Evolutionary conservation across 768 basidiomycete genomes (phyloP).

Genomic region (Lanmaoa pseudosensibilis): DNA sequence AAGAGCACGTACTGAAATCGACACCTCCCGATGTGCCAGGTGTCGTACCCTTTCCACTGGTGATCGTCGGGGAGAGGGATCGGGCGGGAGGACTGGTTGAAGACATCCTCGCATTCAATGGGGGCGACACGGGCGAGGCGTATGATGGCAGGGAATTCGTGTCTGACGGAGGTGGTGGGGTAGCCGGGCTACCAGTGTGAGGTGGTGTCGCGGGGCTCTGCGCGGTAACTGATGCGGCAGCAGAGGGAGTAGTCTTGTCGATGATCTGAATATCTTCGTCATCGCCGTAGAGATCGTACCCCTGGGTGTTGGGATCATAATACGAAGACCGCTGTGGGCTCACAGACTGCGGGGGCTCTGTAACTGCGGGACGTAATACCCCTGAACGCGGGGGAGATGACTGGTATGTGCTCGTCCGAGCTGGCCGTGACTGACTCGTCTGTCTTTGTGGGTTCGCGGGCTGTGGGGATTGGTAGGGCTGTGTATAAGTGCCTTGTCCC

Average conservation of each 20-base stretch:
- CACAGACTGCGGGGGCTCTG: slow-evolving; percentile 1
- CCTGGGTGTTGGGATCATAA: slow-evolving; percentile 36
- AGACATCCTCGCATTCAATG: not conserved
- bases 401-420: slow-evolving; percentile 8
- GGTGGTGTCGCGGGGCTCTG: not conserved
- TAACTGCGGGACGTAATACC: not conserved
- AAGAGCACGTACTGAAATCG: slow-evolving; percentile 32
- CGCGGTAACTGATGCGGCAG: not conserved
- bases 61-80: slow-evolving; percentile 11
- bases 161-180: not conserved
- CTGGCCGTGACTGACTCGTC: slow-evolving; percentile 4
- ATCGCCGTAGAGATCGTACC: slow-evolving; percentile 29
- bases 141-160: slow-evolving; percentile 6
- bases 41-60: slow-evolving; percentile 9
- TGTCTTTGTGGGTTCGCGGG: not conserved
- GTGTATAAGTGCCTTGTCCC: slow-evolving; percentile 5
- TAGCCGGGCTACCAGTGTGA: not conserved
- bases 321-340: slow-evolving; percentile 29
- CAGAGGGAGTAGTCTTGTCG: not conserved
- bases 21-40: slow-evolving; percentile 22
- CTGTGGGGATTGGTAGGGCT: slow-evolving; percentile 1
- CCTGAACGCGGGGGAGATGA: slow-evolving; percentile 17
- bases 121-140: slow-evolving; percentile 5
- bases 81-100: not conserved
- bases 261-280: slow-evolving; percentile 16